Base-by-base conservation (phyloP, 257 asterid genomes). In the Nicotiana otophora region DNA sequence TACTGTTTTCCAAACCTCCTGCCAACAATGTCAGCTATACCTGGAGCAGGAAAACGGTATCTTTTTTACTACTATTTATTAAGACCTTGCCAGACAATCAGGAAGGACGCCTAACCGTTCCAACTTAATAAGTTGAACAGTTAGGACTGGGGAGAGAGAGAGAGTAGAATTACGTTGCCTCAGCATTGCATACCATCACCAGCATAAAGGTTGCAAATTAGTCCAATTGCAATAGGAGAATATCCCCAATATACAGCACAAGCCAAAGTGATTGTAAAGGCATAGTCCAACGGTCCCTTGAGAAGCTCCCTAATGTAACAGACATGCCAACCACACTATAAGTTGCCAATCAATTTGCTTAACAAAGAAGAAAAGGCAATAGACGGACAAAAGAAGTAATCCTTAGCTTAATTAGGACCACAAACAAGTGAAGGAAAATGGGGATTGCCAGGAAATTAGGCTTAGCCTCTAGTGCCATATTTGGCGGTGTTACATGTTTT, bases 231-330 rank as follows among this genome's bases (percentile, higher is more conserved):
- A 78, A 94, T 89, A 12, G 99, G 98, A 77, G 98, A 94, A 78
- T 92, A 90, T 89, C 97, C 92, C 99, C 99, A 96, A 87, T 88
- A 96, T 82, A 94, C 42, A 61, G 89, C 92, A 88, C 94, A 68
- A 64, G 98, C 98, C 86, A 90, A 82, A 82, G 94, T 83, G 87
- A 96, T 93, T 16, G 98, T 86, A 68, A 90, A 10, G 81, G 97
- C 99, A 86, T 94, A 96, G 90, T 93, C 94, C 74, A 96, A 66
- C 0, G 99, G 98, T 82, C 98, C 99, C 88, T 90, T 94, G n/a
- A 96, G 95, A 65, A 96, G 93, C 87, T 96, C 98, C 95, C 99
- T 94, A 87, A 23, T 84, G 76, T 65, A 87, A 78, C 30, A 78
- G 79, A 31, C 80, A 85, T 10, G 81, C 75, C 80, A 31, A 77